Percentiles rank a stretch among this genome's conserved stretches.
These are phyloP conservation scores for Fusarium sp. DNA, from an alignment of 2,329 filamentous ascomycete species.

Conservation along the genomic window DNA sequence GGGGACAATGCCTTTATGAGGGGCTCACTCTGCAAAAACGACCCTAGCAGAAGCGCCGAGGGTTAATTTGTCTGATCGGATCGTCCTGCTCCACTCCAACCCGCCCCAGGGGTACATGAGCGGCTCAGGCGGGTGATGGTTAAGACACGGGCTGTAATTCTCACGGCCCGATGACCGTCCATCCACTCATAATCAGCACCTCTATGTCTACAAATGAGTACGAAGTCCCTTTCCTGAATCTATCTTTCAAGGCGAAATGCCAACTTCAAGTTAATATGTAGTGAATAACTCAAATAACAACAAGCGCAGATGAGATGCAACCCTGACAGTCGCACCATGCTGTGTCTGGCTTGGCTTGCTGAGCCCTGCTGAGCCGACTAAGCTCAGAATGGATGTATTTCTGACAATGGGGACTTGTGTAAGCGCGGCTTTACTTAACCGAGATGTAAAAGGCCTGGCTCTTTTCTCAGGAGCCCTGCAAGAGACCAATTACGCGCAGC, in stretches of 20 bases:
- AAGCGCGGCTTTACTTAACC: background rate
- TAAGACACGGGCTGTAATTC: background rate
- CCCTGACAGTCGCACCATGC: background rate
- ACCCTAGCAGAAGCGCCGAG: background rate
- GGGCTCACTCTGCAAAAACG: background rate
- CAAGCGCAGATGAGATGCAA: too few species aligned
- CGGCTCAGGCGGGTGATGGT: background rate
- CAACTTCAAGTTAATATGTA: background rate
- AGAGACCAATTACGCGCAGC: background rate
- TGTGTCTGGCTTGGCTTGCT: background rate
- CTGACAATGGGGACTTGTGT: background rate
- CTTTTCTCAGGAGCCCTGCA: background rate
- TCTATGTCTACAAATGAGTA: background rate
- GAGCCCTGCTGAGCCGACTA: background rate
- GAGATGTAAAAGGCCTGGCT: background rate
- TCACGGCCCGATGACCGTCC: background rate
- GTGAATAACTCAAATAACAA: too few species aligned
- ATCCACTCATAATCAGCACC: background rate
- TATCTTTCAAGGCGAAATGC: background rate
- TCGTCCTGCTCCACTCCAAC: constrained; percentile 52
- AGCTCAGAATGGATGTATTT: background rate
- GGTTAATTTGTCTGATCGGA: background rate
- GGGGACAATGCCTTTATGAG: constrained; percentile 17
- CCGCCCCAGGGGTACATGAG: background rate
- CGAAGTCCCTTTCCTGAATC: background rate